Evolutionary conservation across 129 eudicot species (phyloP), one percentile per base, ranked within the genome.

Genomic region (Calendula officinalis): DNA sequence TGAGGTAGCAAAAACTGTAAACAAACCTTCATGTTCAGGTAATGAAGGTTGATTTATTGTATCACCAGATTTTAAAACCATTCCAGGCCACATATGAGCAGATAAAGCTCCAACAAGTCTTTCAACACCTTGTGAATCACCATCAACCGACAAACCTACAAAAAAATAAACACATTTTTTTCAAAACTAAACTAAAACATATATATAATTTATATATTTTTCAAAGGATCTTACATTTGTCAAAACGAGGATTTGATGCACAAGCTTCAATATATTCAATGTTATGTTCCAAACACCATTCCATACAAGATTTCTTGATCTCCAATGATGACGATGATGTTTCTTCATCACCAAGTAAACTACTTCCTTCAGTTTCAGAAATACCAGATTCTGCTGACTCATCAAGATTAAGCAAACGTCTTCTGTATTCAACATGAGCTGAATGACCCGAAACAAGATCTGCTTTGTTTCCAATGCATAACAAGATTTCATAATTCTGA

Each of bases 71-170:
- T 86, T 86, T 78, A 90, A 78, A 68, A 82, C 55, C 95, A 90
- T 90, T 67, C 92, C 99, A 12, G 97, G 97, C 99, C 99, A 90
- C 97, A 94, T 86, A 71, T 94, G 84, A 71, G 97, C 97, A 77
- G 90, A 81, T 60, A 94, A 81, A 64, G 99, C 97, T 64, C 89
- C 95, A 45, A 48, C 71, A 54, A 94, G 87, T 34, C 97, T 67
- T 53, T 86, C 92, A 48, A 88, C 80, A 58, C 98, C 98, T 61
- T 88, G 98, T 7, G 88, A 92, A 80, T 92, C 98, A 40, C 98
- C 98, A 66, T 84, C 86, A 64, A 92, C 79, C 11, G 95, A 94
- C 59, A 94, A 68, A 76, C 99, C 99, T 94, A 82, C 22, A 62
- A 67, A 36, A 56, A 42, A 49, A 70, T 48, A 64, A 17, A n/a